Evolutionary conservation across 345 rosid species (phyloP).

Genomic region (Cochlearia excelsa): DNA sequence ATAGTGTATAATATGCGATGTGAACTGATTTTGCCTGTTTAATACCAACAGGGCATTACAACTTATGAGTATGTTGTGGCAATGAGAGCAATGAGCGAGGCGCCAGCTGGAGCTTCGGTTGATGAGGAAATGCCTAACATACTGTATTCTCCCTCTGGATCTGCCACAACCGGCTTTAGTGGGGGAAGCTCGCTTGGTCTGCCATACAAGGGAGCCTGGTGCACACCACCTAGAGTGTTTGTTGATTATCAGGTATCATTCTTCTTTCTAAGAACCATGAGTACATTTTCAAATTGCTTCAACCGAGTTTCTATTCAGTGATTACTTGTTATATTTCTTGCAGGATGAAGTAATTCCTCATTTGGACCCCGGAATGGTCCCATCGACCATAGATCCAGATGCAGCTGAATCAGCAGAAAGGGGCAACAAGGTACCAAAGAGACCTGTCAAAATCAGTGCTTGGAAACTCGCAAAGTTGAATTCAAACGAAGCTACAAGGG

Average conservation of each 20-base stretch:
- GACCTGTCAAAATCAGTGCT: conserved; percentile 74
- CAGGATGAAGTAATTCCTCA: conserved; percentile 98
- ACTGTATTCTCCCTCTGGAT: conserved; percentile 85
- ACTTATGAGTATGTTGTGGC: conserved; percentile 98
- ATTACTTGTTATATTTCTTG: conserved; percentile 2
- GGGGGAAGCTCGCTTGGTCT: conserved; percentile 93
- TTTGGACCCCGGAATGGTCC: conserved; percentile 94
- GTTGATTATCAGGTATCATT: conserved; percentile 90
- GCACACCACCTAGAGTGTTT: conserved; percentile 96
- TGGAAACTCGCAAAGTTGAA: conserved; percentile 94
- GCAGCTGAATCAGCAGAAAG: conserved; percentile 49
- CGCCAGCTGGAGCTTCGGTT: conserved; percentile 69
- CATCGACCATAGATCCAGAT: conserved; percentile 93
- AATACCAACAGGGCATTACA: conserved; percentile 65
- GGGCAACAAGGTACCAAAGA: conserved; percentile 57
- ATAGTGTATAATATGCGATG: not conserved
- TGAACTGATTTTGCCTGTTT: conserved; percentile 3
- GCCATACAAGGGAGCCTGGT: conserved; percentile 90
- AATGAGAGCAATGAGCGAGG: conserved; percentile 98
- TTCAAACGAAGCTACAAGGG: conserved; percentile 75
- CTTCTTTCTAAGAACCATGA: not conserved
- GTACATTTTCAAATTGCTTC: not conserved
- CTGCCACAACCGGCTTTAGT: conserved; percentile 89
- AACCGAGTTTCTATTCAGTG: not conserved
- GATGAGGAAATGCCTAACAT: conserved; percentile 75